phyloP scores from a whole-genome alignment of 108 stramenopile genomes.

The Aurantiochytrium sp. region DNA sequence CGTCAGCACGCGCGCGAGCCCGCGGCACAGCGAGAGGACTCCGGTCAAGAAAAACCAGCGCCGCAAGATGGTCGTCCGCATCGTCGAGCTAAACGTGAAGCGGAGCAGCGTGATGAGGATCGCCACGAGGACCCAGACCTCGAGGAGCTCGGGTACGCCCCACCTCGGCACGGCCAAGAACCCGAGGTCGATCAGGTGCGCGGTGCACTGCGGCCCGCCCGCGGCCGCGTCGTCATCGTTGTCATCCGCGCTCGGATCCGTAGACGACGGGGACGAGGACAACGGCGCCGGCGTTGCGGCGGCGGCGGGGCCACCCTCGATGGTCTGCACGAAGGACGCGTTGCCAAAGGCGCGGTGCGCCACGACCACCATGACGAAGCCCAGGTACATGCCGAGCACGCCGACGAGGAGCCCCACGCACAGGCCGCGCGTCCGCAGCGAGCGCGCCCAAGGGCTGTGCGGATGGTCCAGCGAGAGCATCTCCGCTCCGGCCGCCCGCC shows the following conservation, averaged over 20 bases:
- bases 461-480: not conserved
- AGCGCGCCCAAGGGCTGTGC: not conserved
- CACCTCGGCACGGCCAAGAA: not conserved
- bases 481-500: not conserved
- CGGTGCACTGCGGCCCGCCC: not conserved
- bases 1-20: not conserved
- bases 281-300: not conserved
- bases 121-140: not conserved
- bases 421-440: not conserved
- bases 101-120: not conserved
- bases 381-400: constrained; percentile 19
- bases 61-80: not conserved
- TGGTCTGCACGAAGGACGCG: not conserved
- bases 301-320: not conserved
- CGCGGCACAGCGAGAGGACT: not conserved
- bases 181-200: not conserved
- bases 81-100: constrained; percentile 1
- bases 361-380: not conserved
- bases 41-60: not conserved
- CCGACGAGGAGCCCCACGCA: not conserved
- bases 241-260: not conserved
- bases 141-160: not conserved
- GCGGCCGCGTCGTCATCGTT: not conserved
- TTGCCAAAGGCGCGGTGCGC: not conserved
- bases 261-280: not conserved